Evolutionary conservation across 345 rosid species (phyloP), one percentile per base, ranked within the genome.

Genomic region (Eucalyptus albens): DNA sequence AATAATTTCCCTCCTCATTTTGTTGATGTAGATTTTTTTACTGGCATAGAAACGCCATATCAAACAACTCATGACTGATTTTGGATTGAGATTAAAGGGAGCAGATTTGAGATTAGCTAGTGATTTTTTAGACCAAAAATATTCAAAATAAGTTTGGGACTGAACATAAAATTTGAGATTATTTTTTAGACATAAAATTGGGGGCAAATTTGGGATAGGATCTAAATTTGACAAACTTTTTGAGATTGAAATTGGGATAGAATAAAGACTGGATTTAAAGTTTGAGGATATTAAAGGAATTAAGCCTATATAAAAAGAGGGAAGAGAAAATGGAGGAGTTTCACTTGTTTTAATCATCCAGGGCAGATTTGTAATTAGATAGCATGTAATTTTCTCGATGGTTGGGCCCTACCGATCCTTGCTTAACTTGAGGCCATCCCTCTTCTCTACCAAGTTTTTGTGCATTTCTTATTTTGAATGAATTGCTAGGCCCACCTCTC

Each of bases 21-120:
- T 51, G 55, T 51, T 51, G 55, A 51, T 3, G 55, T 3, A 6
- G 21, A 51, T 16, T 50, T 50, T 50, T 50, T 50, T 50, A 50
- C 8, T 16, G 55, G 21, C 55, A 50, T 50, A 50, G 21, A 50
- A 50, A 50, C 21, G 0, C 0, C 55, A 51, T 0, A 0, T 51
- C 55, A 51, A 51, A 16, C 55, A 51, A 51, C 55, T 51, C 21
- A 51, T 6, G 55, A 16, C 4, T 51, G 55, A 51, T 51, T 51
- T 51, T 51, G 55, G 55, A 51, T 51, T 16, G 8, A 51, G 21
- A 51, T 51, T 51, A 16, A 51, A 51, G 21, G 21, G 55, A 51
- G 21, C 2, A 16, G 1, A 51, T 51, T 51, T 51, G 8, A 51
- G 21, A 51, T 16, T 16, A 51, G 55, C 55, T 51, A 16, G 21